A percentile compares a stretch with the other conserved stretches of the same genome.
phyloP scores from a whole-genome alignment of 768 basidiomycete genomes.

The Candolleomyces aberdarensis region DNA sequence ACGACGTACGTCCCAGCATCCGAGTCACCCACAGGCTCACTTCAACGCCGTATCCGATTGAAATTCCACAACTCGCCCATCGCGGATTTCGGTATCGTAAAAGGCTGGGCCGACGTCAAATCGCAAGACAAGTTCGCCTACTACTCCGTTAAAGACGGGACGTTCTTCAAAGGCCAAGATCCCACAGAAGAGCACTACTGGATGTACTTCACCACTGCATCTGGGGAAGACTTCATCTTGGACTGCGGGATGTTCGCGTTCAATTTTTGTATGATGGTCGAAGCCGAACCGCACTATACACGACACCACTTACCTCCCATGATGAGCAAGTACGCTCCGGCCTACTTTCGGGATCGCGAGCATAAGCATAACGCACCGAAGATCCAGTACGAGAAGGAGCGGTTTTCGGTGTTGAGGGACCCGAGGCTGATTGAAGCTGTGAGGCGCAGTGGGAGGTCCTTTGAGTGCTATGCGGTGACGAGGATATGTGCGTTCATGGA shows the following conservation, averaged over 20 bases:
- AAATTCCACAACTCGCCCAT: conserved; percentile 37
- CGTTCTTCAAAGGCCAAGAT: conserved; percentile 34
- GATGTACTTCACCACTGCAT: conserved; percentile 44
- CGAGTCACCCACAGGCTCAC: not conserved
- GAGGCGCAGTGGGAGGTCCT: conserved; percentile 5
- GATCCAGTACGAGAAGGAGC: conserved; percentile 9
- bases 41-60: conserved; percentile 28
- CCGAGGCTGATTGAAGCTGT: conserved; percentile 18
- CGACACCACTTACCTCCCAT: conserved; percentile 9
- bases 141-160: conserved; percentile 19
- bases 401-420: conserved; percentile 28
- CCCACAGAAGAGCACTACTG: conserved; percentile 43
- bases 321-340: conserved; percentile 17
- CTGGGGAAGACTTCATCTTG: conserved; percentile 38
- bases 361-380: conserved; percentile 11
- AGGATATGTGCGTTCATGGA: conserved; percentile 27
- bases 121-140: conserved; percentile 35
- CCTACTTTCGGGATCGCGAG: conserved; percentile 19
- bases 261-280: conserved; percentile 27
- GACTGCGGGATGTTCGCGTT: conserved; percentile 42
- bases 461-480: conserved; percentile 3
- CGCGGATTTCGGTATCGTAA: conserved; percentile 42
- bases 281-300: conserved; percentile 4
- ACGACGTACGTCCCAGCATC: conserved; percentile 22
- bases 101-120: conserved; percentile 31